Percentiles rank a stretch among this genome's conserved stretches.
phyloP scores from a whole-genome alignment of 257 asterid genomes.

The Solanum infundibuliforme region DNA sequence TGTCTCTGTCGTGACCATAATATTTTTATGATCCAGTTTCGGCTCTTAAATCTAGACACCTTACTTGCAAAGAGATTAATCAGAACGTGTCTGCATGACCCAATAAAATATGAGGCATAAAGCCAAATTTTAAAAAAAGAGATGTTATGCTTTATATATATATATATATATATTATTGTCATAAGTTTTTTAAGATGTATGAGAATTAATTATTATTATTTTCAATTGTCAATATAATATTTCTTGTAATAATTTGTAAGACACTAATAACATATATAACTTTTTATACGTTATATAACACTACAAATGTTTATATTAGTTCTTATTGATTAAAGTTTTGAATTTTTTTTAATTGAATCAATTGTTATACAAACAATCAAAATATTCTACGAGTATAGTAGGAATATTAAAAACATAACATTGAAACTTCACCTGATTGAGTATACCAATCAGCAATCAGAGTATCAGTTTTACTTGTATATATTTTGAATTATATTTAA shows the following conservation, averaged over 20 bases:
- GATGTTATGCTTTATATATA: background rate
- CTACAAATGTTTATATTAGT: background rate
- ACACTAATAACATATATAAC: background rate
- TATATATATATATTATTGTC: background rate
- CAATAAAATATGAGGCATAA: background rate
- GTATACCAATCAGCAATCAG: too few species aligned
- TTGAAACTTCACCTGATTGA: background rate
- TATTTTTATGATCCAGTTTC: background rate
- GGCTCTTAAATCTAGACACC: background rate
- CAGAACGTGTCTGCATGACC: fast-evolving
- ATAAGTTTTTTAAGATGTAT: too few species aligned
- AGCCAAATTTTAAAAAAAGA: background rate
- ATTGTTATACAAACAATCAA: background rate
- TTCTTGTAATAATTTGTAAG: background rate
- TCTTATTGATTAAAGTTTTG: background rate
- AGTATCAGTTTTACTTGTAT: background rate
- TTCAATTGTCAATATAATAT: too few species aligned
- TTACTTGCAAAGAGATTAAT: background rate
- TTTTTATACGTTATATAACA: background rate
- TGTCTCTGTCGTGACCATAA: background rate
- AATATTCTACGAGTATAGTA: background rate
- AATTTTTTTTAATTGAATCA: too few species aligned
- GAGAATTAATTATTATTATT: background rate
- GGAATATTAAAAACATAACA: background rate
- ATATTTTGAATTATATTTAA: too few species aligned